phyloP scores from a whole-genome alignment of 2,329 filamentous ascomycete species.

The Emergomyces orientalis region DNA sequence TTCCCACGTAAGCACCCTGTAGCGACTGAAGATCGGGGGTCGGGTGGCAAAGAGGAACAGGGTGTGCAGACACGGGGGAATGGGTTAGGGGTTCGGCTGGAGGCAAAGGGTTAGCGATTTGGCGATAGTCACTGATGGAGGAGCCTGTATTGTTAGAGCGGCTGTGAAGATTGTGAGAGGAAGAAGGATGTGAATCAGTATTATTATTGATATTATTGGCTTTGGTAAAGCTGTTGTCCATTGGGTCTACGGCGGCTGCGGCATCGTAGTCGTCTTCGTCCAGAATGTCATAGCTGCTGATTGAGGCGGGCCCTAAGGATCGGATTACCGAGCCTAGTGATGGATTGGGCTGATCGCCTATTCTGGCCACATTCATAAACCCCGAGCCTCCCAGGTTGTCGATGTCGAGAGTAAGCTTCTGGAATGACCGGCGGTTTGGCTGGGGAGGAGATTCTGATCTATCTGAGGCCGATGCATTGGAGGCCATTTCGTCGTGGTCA shows the following conservation, averaged over 20 bases:
- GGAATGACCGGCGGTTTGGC: slow-evolving; percentile 20
- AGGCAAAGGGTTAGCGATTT: slow-evolving; percentile 12
- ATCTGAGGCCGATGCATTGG: slow-evolving; percentile 29
- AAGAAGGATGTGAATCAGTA: neutral
- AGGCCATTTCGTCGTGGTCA: slow-evolving; percentile 31
- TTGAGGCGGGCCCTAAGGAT: slow-evolving; percentile 11
- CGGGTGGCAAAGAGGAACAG: slow-evolving; percentile 40
- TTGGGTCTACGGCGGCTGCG: slow-evolving; percentile 23
- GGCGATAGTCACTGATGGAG: neutral
- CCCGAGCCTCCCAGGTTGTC: slow-evolving; percentile 25
- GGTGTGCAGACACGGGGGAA: slow-evolving; percentile 33
- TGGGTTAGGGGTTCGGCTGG: slow-evolving; percentile 27
- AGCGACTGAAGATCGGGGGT: slow-evolving; percentile 42
- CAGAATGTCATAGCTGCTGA: slow-evolving; percentile 37
- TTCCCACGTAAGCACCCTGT: slow-evolving; percentile 42
- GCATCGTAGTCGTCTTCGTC: slow-evolving; percentile 37
- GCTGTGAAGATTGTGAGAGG: neutral
- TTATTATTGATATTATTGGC: neutral
- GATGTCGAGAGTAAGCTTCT: slow-evolving; percentile 24
- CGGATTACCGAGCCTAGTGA: slow-evolving; percentile 14
- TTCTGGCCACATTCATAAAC: slow-evolving; percentile 24
- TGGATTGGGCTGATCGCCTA: slow-evolving; percentile 19
- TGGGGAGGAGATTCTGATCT: slow-evolving; percentile 26
- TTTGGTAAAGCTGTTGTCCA: neutral
- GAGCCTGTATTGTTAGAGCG: neutral